Conservation (phyloP, 306 rosid genomes). For the Pyrus communis region DNA sequence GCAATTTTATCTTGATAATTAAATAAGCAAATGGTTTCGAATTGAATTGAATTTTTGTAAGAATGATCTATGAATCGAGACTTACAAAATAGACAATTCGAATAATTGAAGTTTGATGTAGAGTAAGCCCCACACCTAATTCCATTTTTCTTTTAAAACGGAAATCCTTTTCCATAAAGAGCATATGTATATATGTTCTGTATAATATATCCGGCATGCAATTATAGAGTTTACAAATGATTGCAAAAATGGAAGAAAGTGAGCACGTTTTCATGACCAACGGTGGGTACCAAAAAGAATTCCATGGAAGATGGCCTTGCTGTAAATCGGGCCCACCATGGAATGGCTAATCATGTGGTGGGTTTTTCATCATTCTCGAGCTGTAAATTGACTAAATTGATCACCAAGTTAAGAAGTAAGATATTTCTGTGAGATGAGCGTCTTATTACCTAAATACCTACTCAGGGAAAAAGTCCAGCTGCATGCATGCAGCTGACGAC, state of each 20-base stretch:
- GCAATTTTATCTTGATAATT: no score
- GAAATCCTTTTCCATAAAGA: no score
- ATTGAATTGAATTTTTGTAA: no score
- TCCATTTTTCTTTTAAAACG: no score
- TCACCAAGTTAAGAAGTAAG: neutral
- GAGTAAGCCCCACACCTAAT: no score
- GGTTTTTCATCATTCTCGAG: neutral
- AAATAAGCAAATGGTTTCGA: no score
- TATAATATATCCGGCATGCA: constrained; percentile 7
- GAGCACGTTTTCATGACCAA: constrained; percentile 24
- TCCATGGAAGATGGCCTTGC: constrained; percentile 30
- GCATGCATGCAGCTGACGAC: neutral
- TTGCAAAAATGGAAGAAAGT: constrained; percentile 4
- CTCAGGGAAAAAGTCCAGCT: neutral
- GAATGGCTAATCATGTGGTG: constrained; percentile 10
- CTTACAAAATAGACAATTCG: no score
- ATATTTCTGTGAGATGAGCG: neutral
- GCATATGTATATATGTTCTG: no score
- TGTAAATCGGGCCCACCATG: constrained; percentile 34
- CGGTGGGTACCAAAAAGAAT: constrained; percentile 3
- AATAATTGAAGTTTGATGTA: no score
- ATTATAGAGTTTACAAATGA: constrained; percentile 34
- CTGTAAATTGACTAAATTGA: neutral
- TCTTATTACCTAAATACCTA: neutral
- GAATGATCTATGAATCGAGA: no score